These are phyloP conservation scores for Pochonia chlamydosporia DNA, from an alignment of 2,329 filamentous ascomycete species.

Conservation along the genomic window DNA sequence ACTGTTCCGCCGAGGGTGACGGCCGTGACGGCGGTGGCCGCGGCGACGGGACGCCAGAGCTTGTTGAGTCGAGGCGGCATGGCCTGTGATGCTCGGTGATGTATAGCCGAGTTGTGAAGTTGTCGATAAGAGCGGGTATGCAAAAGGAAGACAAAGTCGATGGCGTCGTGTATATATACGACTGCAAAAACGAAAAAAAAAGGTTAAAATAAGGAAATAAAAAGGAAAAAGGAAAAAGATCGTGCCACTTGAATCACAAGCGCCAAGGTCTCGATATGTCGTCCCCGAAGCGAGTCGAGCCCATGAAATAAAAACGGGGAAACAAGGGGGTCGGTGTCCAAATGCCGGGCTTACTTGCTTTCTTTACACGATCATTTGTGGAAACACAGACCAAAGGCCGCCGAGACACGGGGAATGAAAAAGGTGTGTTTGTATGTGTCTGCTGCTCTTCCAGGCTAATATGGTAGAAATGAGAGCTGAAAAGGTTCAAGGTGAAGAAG, in stretches of 20 bases:
- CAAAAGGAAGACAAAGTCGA: background rate
- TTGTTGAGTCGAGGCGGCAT: constrained; percentile 31
- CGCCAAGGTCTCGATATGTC: background rate
- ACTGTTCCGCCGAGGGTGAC: constrained; percentile 24
- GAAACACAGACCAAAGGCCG: background rate
- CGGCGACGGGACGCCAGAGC: constrained; percentile 28
- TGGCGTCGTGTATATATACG: background rate
- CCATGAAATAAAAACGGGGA: background rate
- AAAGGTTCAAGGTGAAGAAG: background rate
- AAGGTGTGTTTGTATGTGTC: too few relatives aligned
- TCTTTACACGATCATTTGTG: background rate
- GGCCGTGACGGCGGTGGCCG: constrained; percentile 19
- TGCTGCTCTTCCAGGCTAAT: too few relatives aligned
- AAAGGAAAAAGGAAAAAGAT: background rate
- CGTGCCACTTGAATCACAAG: background rate
- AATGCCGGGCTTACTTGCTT: constrained; percentile 1
- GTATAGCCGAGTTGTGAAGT: background rate
- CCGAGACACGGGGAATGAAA: background rate
- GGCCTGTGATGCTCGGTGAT: background rate
- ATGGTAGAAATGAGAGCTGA: too few relatives aligned
- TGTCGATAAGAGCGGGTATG: background rate
- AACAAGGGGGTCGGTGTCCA: constrained; percentile 1
- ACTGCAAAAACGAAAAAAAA: background rate
- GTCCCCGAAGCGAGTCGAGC: background rate
- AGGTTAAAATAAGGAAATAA: background rate